Conservation (phyloP, 2,329 filamentous ascomycete species). For the Pyrenophora tritici-repentis region DNA sequence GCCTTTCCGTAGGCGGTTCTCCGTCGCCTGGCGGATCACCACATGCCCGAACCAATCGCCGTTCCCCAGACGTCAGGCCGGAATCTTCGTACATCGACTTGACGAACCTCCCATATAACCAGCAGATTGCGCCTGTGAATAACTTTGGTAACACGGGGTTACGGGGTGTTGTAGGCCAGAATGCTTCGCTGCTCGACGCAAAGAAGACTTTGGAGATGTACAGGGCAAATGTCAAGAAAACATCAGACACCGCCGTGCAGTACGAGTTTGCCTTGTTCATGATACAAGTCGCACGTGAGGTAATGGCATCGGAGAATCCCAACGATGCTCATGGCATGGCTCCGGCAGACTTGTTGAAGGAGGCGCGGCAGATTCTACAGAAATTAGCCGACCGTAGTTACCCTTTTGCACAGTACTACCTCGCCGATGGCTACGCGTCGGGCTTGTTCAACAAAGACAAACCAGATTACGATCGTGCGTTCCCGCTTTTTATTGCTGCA, state of each 20-base stretch:
- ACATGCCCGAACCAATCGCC: slow-evolving; percentile 55
- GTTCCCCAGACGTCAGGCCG: slow-evolving; percentile 63
- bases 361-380: slow-evolving; percentile 88
- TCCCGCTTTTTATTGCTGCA: slow-evolving; percentile 88
- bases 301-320: slow-evolving; percentile 46
- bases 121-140: slow-evolving; percentile 68
- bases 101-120: slow-evolving; percentile 74
- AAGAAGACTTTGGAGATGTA: slow-evolving; percentile 99
- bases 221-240: slow-evolving; percentile 94
- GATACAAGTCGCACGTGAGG: slow-evolving; percentile 84
- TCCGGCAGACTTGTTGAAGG: slow-evolving; percentile 70
- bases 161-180: slow-evolving; percentile 78
- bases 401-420: slow-evolving; percentile 96
- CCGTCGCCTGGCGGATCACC: slow-evolving; percentile 49
- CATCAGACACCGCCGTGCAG: slow-evolving; percentile 84
- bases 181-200: slow-evolving; percentile 86
- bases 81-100: slow-evolving; percentile 67
- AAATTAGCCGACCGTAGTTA: slow-evolving; percentile 85
- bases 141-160: slow-evolving; percentile 81
- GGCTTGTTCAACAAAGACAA: slow-evolving; percentile 95
- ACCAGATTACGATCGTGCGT: slow-evolving; percentile 87
- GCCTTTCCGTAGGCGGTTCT: slow-evolving; percentile 53
- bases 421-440: slow-evolving; percentile 91
- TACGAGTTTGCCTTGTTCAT: slow-evolving; percentile 97
- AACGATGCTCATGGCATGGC: slow-evolving; percentile 52